Evolutionary conservation across 2,329 filamentous ascomycete genomes (phyloP).

Genomic region (Microascus cirrosus): DNA sequence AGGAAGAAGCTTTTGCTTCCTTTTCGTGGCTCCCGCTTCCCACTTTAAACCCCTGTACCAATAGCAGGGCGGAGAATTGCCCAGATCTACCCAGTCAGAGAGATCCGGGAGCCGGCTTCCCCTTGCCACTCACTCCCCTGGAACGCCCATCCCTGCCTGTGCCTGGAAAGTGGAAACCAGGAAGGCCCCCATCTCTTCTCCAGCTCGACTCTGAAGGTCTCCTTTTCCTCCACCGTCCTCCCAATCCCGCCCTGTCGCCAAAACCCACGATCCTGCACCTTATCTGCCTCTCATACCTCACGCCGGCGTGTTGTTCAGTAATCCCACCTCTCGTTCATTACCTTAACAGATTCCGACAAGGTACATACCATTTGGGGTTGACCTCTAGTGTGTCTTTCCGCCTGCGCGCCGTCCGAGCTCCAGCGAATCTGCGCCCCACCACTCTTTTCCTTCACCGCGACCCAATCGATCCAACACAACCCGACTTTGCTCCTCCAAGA

Average conservation of each 20-base stretch:
- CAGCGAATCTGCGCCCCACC: background rate
- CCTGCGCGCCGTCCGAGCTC: background rate
- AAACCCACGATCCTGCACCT: background rate
- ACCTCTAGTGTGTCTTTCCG: background rate
- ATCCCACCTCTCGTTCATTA: background rate
- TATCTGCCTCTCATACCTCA: too few species aligned
- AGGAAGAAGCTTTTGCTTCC: background rate
- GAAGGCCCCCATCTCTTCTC: background rate
- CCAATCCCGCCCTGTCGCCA: background rate
- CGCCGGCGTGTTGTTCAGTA: background rate
- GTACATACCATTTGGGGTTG: too few species aligned
- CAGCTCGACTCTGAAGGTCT: too few species aligned
- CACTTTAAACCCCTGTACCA: slow-evolving; percentile 4
- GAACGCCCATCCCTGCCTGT: background rate
- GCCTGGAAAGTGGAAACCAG: background rate
- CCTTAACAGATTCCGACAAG: background rate
- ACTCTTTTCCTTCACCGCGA: background rate
- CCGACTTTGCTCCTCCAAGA: background rate
- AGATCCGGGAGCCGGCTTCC: background rate
- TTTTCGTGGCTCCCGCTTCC: background rate
- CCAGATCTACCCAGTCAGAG: background rate
- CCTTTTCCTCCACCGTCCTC: background rate
- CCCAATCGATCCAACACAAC: background rate
- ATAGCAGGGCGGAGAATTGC: background rate
- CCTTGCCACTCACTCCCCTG: background rate